Percentiles rank a stretch among this genome's conserved stretches.
These are phyloP conservation scores for Scedosporium apiospermum DNA, from an alignment of 2,329 filamentous ascomycete species.

Conservation along the genomic window DNA sequence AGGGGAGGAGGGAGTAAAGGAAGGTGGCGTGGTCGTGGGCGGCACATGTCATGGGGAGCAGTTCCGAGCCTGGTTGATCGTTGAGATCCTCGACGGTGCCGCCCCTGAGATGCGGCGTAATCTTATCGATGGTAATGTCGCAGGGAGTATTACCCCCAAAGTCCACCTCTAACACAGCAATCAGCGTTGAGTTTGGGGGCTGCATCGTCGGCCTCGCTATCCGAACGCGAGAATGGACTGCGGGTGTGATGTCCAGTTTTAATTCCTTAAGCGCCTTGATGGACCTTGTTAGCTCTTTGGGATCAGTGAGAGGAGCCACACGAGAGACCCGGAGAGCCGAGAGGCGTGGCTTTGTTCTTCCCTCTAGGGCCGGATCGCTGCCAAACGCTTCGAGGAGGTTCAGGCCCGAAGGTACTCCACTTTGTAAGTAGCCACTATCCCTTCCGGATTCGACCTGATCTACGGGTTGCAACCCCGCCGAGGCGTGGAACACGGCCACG, in stretches of 20 bases:
- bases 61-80: conserved; percentile 30
- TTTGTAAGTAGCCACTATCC: conserved; percentile 57
- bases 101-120: conserved; percentile 47
- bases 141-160: conserved; percentile 62
- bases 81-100: conserved; percentile 51
- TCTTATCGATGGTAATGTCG: conserved; percentile 50
- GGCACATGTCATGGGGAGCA: conserved; percentile 52
- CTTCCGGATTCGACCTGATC: conserved; percentile 3
- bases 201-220: conserved; percentile 56
- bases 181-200: conserved; percentile 49
- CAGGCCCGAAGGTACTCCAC: conserved; percentile 57
- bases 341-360: conserved; percentile 53
- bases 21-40: conserved; percentile 69
- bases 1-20: conserved; percentile 56
- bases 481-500: conserved; percentile 54
- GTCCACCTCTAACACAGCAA: conserved; percentile 66
- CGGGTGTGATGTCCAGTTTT: conserved; percentile 55
- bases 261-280: conserved; percentile 55
- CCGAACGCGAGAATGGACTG: conserved; percentile 62
- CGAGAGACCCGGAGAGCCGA: conserved; percentile 67
- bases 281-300: conserved; percentile 51
- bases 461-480: conserved; percentile 48
- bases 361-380: conserved; percentile 52
- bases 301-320: conserved; percentile 57
- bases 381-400: conserved; percentile 71